Evolutionary conservation across 1,139 yeast genomes (phyloP).

Genomic region (Taiozyma onychis): DNA sequence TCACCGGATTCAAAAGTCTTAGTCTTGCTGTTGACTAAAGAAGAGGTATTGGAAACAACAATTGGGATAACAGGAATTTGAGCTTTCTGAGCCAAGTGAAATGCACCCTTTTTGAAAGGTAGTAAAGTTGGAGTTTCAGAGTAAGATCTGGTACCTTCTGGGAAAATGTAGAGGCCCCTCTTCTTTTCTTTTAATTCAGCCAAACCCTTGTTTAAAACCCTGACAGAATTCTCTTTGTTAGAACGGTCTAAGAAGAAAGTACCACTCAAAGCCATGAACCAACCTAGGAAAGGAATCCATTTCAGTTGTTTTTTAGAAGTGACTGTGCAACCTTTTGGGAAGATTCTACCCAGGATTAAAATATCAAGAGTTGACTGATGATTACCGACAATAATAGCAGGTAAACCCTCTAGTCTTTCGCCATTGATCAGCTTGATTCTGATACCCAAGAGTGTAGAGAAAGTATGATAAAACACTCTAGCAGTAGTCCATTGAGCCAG

Average conservation of each 20-base stretch:
- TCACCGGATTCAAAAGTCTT: slow-evolving; percentile 61
- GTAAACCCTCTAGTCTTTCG: slow-evolving; percentile 46
- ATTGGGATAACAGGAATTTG: slow-evolving; percentile 84
- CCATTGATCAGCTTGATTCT: slow-evolving; percentile 63
- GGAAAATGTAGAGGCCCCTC: slow-evolving; percentile 79
- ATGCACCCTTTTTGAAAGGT: slow-evolving; percentile 96
- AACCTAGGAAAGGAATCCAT: slow-evolving; percentile 89
- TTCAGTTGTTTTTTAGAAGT: slow-evolving; percentile 85
- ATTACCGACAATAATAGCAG: slow-evolving; percentile 82
- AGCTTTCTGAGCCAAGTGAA: slow-evolving; percentile 93
- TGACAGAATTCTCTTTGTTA: slow-evolving; percentile 70
- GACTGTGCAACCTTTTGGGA: slow-evolving; percentile 87
- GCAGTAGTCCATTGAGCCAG: slow-evolving; percentile 91
- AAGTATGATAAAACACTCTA: slow-evolving; percentile 61
- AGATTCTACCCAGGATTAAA: slow-evolving; percentile 68
- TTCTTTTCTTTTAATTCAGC: slow-evolving; percentile 49
- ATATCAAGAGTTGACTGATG: slow-evolving; percentile 92
- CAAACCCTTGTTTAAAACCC: slow-evolving; percentile 67
- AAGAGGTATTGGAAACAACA: slow-evolving; percentile 80
- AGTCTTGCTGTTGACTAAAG: slow-evolving; percentile 53
- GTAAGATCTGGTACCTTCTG: slow-evolving; percentile 94
- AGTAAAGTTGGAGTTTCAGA: slow-evolving; percentile 59
- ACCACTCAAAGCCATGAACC: slow-evolving; percentile 92
- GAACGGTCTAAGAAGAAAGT: slow-evolving; percentile 86
- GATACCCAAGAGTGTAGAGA: slow-evolving; percentile 61